These are phyloP conservation scores for Pseudogymnoascus sp. DNA, from an alignment of 2,329 filamentous ascomycete species.

Conservation along the genomic window DNA sequence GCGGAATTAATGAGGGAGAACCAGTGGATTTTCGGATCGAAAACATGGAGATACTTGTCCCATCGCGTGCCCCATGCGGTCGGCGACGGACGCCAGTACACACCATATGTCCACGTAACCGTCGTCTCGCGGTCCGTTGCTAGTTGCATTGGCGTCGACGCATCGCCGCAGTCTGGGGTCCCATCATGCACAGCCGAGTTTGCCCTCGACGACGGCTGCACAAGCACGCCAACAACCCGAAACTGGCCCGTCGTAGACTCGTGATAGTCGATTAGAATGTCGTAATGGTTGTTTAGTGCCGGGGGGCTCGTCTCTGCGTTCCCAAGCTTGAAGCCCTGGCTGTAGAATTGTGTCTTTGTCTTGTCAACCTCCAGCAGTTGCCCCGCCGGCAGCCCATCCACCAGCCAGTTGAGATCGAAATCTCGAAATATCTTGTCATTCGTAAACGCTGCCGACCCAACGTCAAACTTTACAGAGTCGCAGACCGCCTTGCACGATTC, in stretches of 20 bases:
- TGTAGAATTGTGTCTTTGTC: constrained; percentile 75
- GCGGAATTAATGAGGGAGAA: constrained; percentile 96
- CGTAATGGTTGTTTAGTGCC: constrained; percentile 85
- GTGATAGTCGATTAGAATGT: constrained; percentile 90
- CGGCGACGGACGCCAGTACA: constrained; percentile 74
- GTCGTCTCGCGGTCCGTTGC: constrained; percentile 52
- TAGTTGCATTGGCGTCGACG: constrained; percentile 52
- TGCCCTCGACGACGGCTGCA: constrained; percentile 67
- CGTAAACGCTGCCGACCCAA: constrained; percentile 64
- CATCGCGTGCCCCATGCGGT: constrained; percentile 95
- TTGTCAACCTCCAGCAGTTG: constrained; percentile 70
- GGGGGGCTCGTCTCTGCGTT: constrained; percentile 47
- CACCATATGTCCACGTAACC: constrained; percentile 84
- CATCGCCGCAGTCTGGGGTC: constrained; percentile 52
- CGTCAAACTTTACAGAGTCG: constrained; percentile 53
- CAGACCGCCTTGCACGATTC: constrained; percentile 82
- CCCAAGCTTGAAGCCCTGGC: constrained; percentile 80
- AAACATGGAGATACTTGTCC: constrained; percentile 98
- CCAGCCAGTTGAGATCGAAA: constrained; percentile 90
- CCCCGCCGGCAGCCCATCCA: constrained; percentile 87
- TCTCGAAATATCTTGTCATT: constrained; percentile 74
- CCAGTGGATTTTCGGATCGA: constrained; percentile 98
- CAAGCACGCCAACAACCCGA: constrained; percentile 84
- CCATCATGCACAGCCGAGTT: constrained; percentile 43
- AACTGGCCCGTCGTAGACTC: constrained; percentile 62